Evolutionary conservation across 306 rosid genomes (phyloP).

Genomic region (Cicer bijugum): DNA sequence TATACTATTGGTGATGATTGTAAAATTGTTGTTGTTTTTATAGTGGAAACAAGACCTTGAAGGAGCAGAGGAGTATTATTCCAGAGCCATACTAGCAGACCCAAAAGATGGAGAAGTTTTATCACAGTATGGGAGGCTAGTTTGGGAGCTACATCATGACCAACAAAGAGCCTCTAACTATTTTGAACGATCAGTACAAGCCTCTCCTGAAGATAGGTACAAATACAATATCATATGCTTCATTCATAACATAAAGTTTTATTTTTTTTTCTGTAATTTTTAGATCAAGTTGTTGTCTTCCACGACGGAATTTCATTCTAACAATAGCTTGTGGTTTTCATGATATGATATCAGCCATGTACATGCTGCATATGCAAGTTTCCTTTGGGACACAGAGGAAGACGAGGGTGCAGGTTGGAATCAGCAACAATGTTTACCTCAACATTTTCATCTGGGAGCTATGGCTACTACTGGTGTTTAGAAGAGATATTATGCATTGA

Average conservation of each 20-base stretch:
- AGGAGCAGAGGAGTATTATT: slow-evolving; percentile 72
- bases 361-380: slow-evolving; percentile 84
- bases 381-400: slow-evolving; percentile 86
- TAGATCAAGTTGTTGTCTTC: background rate
- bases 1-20: slow-evolving; percentile 27
- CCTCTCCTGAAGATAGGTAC: slow-evolving; percentile 85
- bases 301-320: slow-evolving; percentile 11
- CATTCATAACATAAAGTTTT: background rate
- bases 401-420: slow-evolving; percentile 42
- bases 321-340: slow-evolving; percentile 27
- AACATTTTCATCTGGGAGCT: slow-evolving; percentile 46
- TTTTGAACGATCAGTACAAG: slow-evolving; percentile 75
- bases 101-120: slow-evolving; percentile 76
- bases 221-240: slow-evolving; percentile 13
- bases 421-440: slow-evolving; percentile 35
- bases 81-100: slow-evolving; percentile 77
- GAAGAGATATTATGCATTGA: slow-evolving; percentile 1
- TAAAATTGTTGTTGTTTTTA: background rate
- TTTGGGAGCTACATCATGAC: slow-evolving; percentile 80
- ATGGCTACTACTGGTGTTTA: slow-evolving; percentile 61
- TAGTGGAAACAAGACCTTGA: slow-evolving; percentile 68
- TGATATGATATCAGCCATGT: slow-evolving; percentile 64
- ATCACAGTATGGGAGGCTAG: slow-evolving; percentile 74
- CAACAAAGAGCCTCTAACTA: slow-evolving; percentile 68
- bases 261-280: background rate